These are phyloP conservation scores for Cytospora piceicola DNA, from an alignment of 2,329 filamentous ascomycete genomes.

Conservation along the genomic window DNA sequence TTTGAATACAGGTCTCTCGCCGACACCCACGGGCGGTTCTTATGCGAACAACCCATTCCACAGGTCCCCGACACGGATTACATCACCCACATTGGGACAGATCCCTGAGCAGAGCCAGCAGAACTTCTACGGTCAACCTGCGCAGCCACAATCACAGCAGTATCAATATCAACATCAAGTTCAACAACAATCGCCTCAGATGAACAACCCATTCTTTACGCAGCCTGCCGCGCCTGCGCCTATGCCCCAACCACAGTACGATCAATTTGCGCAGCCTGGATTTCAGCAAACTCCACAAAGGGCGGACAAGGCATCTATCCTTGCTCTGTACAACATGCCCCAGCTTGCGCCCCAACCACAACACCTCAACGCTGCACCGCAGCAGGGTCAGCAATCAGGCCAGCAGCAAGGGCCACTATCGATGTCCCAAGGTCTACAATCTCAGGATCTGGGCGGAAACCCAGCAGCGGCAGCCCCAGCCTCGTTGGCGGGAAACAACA, in stretches of 20 bases:
- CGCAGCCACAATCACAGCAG: conserved; percentile 31
- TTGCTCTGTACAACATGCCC: conserved; percentile 72
- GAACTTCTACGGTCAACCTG: conserved; percentile 42
- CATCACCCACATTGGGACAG: conserved; percentile 54
- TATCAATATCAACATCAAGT: conserved; percentile 38
- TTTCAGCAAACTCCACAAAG: conserved; percentile 48
- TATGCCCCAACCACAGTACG: conserved; percentile 26
- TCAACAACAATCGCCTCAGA: conserved; percentile 34
- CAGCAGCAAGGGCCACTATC: conserved; percentile 34
- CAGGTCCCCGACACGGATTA: conserved; percentile 54
- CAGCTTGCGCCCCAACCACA: conserved; percentile 51
- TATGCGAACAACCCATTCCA: conserved; percentile 53
- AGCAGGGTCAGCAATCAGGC: conserved; percentile 36
- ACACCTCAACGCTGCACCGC: conserved; percentile 30
- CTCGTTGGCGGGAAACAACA: conserved; percentile 48
- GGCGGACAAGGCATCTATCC: conserved; percentile 73
- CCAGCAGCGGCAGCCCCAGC: conserved; percentile 34
- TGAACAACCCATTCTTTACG: conserved; percentile 29
- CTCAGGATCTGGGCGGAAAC: conserved; percentile 41
- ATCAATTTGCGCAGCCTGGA: conserved; percentile 40
- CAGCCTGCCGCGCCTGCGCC: conserved; percentile 34
- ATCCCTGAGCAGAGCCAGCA: conserved; percentile 57
- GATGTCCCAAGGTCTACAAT: conserved; percentile 24
- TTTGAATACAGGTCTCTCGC: conserved; percentile 42
- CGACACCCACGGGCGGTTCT: conserved; percentile 34